Evolutionary conservation across 257 asterid species (phyloP), one percentile per base, ranked within the genome.

Genomic region (Solanum piurae): DNA sequence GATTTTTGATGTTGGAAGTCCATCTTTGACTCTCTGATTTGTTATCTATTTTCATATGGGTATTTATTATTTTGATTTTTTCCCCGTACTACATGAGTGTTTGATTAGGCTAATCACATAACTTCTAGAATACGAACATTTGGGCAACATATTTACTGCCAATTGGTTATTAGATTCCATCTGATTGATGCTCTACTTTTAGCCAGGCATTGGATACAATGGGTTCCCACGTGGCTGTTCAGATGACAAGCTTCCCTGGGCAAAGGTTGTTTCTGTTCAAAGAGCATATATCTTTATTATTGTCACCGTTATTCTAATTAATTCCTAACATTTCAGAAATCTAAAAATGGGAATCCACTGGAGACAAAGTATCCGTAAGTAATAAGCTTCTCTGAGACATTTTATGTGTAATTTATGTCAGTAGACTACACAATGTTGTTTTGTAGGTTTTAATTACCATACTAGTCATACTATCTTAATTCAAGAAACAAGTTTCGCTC

Each of bases 221-320:
- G 99, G 99, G 37, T 96, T 96, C 87, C 99, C 99, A 83, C 95
- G 99, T 87, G 99, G 99, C 60, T 96, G 99, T 91, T 93, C 99
- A 3, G 98, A 96, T 87, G 98, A 96, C 92, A 94, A 93, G 92
- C 96, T 96, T 88, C 98, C 99, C 3, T 96, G 99, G 99, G 93
- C 98, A 74, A 96, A 96, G 98, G 99, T 96, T 88, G 62, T 91
- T 83, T 40, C 40, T 18, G 13, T 83, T 75, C 73, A 49, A 66
- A 66, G 69, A 31, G 85, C 31, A 27, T 9, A 21, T 74, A 86
- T 44, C 68, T 75, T n/a, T 9, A 84, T 55, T n/a, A 73, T 6
- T 86, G 55, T 83, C 29, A 29, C 36, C 27, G 21, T 5, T 86
- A 72, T 86, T 84, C 89, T 89, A 76, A 90, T 90, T 75, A 64